Evolutionary conservation across 768 basidiomycete genomes (phyloP), one percentile per base, ranked within the genome.

Genomic region (Mycena venus): DNA sequence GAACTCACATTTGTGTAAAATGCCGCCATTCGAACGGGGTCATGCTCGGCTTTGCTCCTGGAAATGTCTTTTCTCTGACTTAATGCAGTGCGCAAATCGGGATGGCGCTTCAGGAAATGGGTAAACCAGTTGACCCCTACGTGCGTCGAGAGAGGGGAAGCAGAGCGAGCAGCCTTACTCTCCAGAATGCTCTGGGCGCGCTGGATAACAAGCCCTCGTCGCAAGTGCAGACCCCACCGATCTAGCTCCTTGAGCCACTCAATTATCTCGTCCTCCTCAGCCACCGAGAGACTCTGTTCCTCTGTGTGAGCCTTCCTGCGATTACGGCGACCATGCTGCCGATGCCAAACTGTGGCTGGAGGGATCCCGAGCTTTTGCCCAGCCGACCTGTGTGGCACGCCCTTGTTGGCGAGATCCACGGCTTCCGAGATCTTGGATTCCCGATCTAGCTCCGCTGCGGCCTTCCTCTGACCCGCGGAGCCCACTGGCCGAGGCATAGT

Each of bases 1-100:
- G n/a, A n/a, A n/a, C 60, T 31, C 40, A 62, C 68, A 70, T 62
- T 70, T 7, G n/a, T 1, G 36, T 70, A 70, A 25, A 70, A 70
- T 1, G 5, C n/a, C 49, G 58, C 19, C 3, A 70, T 62, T 12
- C 36, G 17, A 3, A 15, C 47, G 1, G 60, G 58, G 25, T 70
- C 51, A 2, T 17, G 29, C 36, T 70, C 59, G 14, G 68, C 68
- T 25, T 55, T 32, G 47, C 60, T 62, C 15, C 59, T 44, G 14
- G 29, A 15, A 31, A 70, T 38, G 19, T 70, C 68, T 40, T 70
- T 70, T 21, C 58, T 27, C 31, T 70, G 44, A 47, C 68, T 62
- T 17, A 70, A 25, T n/a, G 68, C 47, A 4, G 68, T 70, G 5
- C 60, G 68, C 21, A 70, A 27, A 19, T 70, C 34, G 14, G 68